phyloP scores from a whole-genome alignment of 2,329 filamentous ascomycete genomes.

The Fusarium duplospermum region DNA sequence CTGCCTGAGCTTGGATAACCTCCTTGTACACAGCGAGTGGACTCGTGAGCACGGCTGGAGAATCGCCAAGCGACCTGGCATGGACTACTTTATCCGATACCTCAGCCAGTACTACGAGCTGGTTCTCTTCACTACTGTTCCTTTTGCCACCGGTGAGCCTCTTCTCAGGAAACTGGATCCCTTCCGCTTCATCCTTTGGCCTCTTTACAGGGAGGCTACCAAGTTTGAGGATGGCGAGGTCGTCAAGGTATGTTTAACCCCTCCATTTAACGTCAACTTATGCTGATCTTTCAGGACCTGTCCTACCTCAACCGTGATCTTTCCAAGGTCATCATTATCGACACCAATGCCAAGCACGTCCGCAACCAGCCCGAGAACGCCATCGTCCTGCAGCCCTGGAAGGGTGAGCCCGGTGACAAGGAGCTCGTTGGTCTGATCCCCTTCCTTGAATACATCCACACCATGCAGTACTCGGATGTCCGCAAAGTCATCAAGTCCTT shows the following conservation, averaged over 20 bases:
- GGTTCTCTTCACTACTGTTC: conserved; percentile 92
- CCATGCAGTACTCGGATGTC: conserved; percentile 90
- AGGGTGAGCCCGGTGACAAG: conserved; percentile 82
- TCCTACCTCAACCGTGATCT: conserved; percentile 96
- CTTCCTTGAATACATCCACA: conserved; percentile 96
- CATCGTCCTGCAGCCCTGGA: conserved; percentile 92
- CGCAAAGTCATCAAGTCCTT: conserved; percentile 89
- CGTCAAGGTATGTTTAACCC: conserved; percentile 77
- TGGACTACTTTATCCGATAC: conserved; percentile 98
- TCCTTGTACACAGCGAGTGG: conserved; percentile 96
- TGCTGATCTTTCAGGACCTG: conserved; percentile 74
- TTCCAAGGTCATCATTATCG: conserved; percentile 94
- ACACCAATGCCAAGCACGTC: conserved; percentile 85
- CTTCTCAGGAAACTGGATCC: conserved; percentile 94
- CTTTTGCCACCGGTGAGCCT: conserved; percentile 85
- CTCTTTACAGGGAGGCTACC: conserved; percentile 94
- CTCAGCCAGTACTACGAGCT: conserved; percentile 98
- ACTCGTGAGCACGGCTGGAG: conserved; percentile 93
- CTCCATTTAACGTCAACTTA: background rate
- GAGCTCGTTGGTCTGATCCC: conserved; percentile 91
- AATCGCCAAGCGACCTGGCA: conserved; percentile 91
- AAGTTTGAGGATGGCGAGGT: conserved; percentile 96
- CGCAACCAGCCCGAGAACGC: conserved; percentile 96
- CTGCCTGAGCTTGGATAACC: conserved; percentile 91
- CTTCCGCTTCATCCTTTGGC: conserved; percentile 95